Conservation (phyloP, 2,329 filamentous ascomycete genomes). For the Sporothrix inflata region DNA sequence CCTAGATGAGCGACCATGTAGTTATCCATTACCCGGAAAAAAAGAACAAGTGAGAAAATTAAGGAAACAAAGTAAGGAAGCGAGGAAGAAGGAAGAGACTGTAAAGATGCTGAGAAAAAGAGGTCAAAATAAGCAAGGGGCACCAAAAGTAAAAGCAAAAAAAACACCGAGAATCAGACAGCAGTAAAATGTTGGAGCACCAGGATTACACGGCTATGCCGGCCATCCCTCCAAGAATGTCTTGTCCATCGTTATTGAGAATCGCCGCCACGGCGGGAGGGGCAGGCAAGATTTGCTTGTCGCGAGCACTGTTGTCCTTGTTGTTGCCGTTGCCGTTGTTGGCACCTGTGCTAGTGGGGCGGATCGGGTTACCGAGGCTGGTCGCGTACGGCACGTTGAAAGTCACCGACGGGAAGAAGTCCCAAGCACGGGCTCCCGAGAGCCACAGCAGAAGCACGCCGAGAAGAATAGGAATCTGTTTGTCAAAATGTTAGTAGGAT, state of each 20-base stretch:
- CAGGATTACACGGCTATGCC: constrained; percentile 13
- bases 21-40: constrained; percentile 15
- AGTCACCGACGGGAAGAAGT: constrained; percentile 31
- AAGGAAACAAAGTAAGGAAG: background rate
- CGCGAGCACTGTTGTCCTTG: background rate
- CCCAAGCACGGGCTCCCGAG: constrained; percentile 32
- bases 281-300: constrained; percentile 20
- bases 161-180: background rate
- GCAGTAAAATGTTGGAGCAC: background rate
- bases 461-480: constrained; percentile 34
- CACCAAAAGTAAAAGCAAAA: background rate
- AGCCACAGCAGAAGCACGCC: constrained; percentile 35
- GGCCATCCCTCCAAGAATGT: constrained; percentile 10
- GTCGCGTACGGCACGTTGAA: constrained; percentile 35
- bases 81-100: background rate
- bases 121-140: background rate
- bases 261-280: constrained; percentile 24
- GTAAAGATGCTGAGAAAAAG: background rate
- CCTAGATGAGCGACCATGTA: background rate
- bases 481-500: background rate
- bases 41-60: background rate
- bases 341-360: constrained; percentile 12
- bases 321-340: constrained; percentile 4
- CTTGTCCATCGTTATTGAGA: constrained; percentile 11
- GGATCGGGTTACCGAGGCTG: constrained; percentile 30